phyloP scores from a whole-genome alignment of 208 protist species.

The Leishmania tropica region DNA sequence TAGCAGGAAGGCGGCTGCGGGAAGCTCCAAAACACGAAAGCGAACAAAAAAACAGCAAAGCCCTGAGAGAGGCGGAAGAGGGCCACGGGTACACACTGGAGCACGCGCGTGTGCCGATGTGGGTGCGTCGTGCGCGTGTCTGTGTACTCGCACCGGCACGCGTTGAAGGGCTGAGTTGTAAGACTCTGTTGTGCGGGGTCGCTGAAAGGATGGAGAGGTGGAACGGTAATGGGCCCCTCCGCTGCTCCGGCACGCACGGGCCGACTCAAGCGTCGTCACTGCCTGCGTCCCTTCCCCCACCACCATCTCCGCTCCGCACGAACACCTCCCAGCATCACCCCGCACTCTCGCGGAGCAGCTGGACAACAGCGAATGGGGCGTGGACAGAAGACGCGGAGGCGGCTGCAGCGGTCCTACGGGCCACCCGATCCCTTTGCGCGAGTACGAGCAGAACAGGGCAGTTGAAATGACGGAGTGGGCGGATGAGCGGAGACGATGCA shows the following conservation, averaged over 20 bases:
- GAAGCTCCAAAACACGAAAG: background rate
- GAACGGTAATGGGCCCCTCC: background rate
- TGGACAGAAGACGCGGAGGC: background rate
- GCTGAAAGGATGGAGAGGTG: background rate
- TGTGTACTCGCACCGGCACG: background rate
- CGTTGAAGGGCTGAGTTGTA: background rate
- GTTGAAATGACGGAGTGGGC: background rate
- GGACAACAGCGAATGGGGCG: background rate
- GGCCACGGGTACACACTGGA: slow-evolving; percentile 2
- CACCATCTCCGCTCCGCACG: background rate
- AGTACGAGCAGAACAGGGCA: background rate
- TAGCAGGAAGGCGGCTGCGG: background rate
- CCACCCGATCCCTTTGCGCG: background rate
- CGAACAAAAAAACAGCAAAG: background rate
- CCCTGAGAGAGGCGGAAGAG: background rate
- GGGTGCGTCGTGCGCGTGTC: background rate
- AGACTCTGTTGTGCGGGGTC: background rate
- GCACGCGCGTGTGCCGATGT: background rate
- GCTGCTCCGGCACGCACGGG: background rate
- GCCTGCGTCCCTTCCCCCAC: background rate
- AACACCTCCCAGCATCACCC: background rate
- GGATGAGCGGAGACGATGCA: background rate
- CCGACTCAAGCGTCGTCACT: background rate
- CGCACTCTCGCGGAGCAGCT: background rate
- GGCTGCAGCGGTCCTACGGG: background rate